A percentile compares a stretch with the other conserved stretches of the same genome.
phyloP scores from a whole-genome alignment of 768 basidiomycete species.

The Mrakia blollopis region DNA sequence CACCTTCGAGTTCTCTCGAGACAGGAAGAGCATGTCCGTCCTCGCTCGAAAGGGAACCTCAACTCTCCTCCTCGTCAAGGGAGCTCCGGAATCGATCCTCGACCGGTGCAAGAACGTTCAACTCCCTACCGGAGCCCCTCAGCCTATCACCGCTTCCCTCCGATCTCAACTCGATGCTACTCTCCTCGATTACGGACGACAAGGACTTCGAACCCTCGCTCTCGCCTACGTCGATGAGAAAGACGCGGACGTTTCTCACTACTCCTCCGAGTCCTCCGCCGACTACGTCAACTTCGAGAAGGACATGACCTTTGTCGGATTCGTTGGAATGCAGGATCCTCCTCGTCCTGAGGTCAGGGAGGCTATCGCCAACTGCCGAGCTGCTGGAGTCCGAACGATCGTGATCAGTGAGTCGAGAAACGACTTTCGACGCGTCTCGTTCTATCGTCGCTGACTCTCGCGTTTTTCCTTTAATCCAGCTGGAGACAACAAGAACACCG shows the following conservation, averaged over 20 bases:
- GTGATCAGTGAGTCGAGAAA: constrained; percentile 59
- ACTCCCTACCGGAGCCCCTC: constrained; percentile 55
- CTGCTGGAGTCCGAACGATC: constrained; percentile 90
- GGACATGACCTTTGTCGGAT: constrained; percentile 85
- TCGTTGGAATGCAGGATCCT: constrained; percentile 97
- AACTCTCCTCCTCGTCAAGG: constrained; percentile 79
- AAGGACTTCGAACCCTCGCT: constrained; percentile 84
- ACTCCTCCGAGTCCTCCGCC: constrained; percentile 67
- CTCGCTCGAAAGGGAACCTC: constrained; percentile 62
- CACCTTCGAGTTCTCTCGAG: constrained; percentile 96
- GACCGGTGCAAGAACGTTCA: constrained; percentile 68
- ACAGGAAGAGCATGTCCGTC: constrained; percentile 99
- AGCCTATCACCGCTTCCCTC: constrained; percentile 62
- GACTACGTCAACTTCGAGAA: constrained; percentile 89
- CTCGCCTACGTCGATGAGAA: constrained; percentile 76
- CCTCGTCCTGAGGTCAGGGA: constrained; percentile 85
- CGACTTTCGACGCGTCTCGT: too few species aligned
- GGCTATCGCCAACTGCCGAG: constrained; percentile 82
- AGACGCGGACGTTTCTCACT: constrained; percentile 73
- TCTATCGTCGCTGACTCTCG: too few species aligned
- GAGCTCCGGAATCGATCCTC: constrained; percentile 90
- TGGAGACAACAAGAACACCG: constrained; percentile 57
- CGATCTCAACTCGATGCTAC: constrained; percentile 59
- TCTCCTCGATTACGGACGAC: constrained; percentile 66
- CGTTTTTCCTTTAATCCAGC: constrained; percentile 39